These are phyloP conservation scores for Leishmania mexicana DNA, from an alignment of 208 protist species.

Conservation along the genomic window DNA sequence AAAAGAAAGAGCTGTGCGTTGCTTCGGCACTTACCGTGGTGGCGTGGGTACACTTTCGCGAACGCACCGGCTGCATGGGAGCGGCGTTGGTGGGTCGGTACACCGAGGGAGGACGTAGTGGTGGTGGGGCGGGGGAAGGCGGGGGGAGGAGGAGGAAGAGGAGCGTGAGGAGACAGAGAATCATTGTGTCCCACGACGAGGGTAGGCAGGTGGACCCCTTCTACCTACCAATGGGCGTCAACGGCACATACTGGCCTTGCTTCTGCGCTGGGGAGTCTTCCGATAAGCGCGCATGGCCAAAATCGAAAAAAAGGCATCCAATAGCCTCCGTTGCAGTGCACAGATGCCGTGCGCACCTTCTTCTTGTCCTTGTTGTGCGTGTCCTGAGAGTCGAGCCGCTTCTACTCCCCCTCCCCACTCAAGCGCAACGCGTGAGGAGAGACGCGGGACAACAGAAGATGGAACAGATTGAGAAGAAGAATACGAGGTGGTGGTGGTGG, in stretches of 20 bases:
- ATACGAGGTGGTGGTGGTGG: background rate
- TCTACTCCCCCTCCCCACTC: background rate
- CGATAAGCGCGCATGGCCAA: background rate
- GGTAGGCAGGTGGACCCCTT: background rate
- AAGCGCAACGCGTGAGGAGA: background rate
- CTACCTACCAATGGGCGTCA: background rate
- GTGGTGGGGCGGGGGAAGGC: no score
- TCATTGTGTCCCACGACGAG: background rate
- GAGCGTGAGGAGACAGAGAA: background rate
- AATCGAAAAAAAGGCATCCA: background rate
- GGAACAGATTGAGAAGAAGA: background rate
- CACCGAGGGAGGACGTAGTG: background rate
- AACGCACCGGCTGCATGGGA: background rate
- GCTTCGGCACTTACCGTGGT: background rate
- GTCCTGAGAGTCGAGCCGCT: background rate
- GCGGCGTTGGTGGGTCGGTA: background rate
- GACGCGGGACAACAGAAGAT: background rate
- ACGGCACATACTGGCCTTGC: background rate
- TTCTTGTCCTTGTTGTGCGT: background rate
- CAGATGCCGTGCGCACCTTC: background rate
- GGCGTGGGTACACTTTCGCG: background rate
- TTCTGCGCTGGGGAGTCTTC: background rate
- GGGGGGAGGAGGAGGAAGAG: no score
- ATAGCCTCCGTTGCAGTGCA: background rate
- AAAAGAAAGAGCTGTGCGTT: background rate